Evolutionary conservation across 148 eudicot genomes (phyloP).

Genomic region (Cornus controversa): DNA sequence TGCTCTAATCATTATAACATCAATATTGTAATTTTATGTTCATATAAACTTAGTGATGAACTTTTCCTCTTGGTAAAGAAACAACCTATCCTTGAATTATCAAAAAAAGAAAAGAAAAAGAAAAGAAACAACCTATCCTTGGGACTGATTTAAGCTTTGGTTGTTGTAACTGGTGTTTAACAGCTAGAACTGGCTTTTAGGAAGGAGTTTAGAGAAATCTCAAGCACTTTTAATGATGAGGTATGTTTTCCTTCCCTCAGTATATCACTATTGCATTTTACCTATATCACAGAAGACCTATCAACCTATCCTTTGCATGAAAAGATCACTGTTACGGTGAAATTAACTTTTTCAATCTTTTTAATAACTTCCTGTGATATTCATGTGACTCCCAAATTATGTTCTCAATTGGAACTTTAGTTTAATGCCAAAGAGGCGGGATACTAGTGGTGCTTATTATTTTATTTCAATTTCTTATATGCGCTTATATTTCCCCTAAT

Average conservation of each 20-base stretch:
- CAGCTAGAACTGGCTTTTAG: conserved; percentile 88
- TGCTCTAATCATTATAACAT: too few species aligned
- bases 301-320: background rate
- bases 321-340: background rate
- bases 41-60: background rate
- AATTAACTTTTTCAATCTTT: background rate
- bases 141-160: conserved; percentile 3
- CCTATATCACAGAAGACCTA: background rate
- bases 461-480: background rate
- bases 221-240: conserved; percentile 60
- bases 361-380: background rate
- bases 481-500: background rate
- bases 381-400: background rate
- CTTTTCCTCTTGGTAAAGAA: background rate
- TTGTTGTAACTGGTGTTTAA: conserved; percentile 18
- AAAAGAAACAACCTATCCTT: too few species aligned
- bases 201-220: conserved; percentile 61
- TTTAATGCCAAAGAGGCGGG: background rate
- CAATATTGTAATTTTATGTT: background rate
- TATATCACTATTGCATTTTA: background rate
- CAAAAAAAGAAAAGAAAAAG: too few species aligned
- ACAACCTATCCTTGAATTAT: too few species aligned
- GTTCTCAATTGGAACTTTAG: background rate
- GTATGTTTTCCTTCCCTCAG: conserved; percentile 34
- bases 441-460: background rate